Base-by-base conservation (phyloP, 305 asterid genomes). In the Solanum hybrid region DNA sequence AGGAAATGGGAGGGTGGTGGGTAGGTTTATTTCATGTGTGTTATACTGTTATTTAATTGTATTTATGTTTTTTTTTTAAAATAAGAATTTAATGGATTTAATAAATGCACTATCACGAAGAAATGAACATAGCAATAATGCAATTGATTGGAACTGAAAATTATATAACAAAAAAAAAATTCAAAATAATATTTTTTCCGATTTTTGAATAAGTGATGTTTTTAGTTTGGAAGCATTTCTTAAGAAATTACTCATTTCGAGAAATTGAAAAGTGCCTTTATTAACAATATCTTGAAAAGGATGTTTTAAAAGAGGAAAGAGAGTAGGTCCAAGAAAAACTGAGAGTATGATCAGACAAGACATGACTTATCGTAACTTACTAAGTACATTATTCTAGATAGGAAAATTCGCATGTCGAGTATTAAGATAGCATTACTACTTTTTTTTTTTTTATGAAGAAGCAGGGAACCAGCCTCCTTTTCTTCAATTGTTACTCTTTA, bases 1-100 rank as follows among this genome's bases (percentile, higher is more conserved):
- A 90, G 94, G 92, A 93, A 94, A 91, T 93, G 95, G 6, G 90
- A 86, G 92, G 66, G 75, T 66, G 75, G 69, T 78, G 93, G 36
- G 93, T 34, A 34, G 36, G 36, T 34, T 34, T 34, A 34, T 34
- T 34, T 34, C 36, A 34, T 34, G 36, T 34, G 36, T 34, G 36
- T 34, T 32, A 32, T 32, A n/a, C n/a, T n/a, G n/a, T n/a, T 29
- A 29, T 29, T 34, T 34, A 34, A 34, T 34, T 34, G 36, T 34
- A 34, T 34, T 34, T 34, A 34, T 34, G 36, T 34, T 34, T 34
- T 34, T 34, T 0, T 34, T 27, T 26, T 1, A 0, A 16, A 16
- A 89, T 90, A 51, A 76, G 76, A 89, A 90, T 91, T 93, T 92
- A 93, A 79, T 91, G 91, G 37, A 16, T 86, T 76, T 69, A 87